Evolutionary conservation across 1,284 basidiomycete species (phyloP).

Genomic region (Veloporphyrellus conicus): DNA sequence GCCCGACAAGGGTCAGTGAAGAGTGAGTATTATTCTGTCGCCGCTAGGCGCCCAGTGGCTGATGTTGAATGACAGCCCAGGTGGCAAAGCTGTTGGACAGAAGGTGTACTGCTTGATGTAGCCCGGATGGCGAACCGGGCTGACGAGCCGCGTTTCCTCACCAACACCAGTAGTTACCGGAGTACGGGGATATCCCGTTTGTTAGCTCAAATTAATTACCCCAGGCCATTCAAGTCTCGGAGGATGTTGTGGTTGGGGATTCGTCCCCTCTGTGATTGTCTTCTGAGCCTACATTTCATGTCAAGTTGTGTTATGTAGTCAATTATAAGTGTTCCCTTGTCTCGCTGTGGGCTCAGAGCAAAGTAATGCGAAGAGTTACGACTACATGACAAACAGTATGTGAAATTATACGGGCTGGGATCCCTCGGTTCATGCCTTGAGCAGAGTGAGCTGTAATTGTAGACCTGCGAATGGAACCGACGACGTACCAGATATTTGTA

Average conservation of each 20-base stretch:
- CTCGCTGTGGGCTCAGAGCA: neutral
- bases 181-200: slow-evolving; percentile 25
- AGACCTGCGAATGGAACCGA: neutral
- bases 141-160: slow-evolving; percentile 4
- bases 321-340: slow-evolving; percentile 5
- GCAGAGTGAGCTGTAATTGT: slow-evolving; percentile 3
- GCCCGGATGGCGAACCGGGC: slow-evolving; percentile 2
- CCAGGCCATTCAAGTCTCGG: slow-evolving; percentile 33
- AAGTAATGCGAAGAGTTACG: neutral
- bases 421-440: slow-evolving; percentile 24
- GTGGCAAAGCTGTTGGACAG: slow-evolving; percentile 12
- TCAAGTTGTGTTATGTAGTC: slow-evolving; percentile 35
- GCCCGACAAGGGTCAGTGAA: slow-evolving; percentile 24
- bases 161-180: slow-evolving; percentile 21
- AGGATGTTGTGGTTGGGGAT: slow-evolving; percentile 10
- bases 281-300: slow-evolving; percentile 33
- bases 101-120: slow-evolving; percentile 1
- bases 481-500: slow-evolving; percentile 68
- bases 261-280: slow-evolving; percentile 3
- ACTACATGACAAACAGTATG: slow-evolving; percentile 1
- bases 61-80: slow-evolving; percentile 12
- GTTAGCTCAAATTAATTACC: slow-evolving; percentile 35
- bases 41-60: neutral
- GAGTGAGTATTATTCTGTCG: slow-evolving; percentile 11
- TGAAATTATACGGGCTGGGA: neutral